Base-by-base conservation (phyloP, 1,139 yeast genomes). In the Protomyces inouyei region DNA sequence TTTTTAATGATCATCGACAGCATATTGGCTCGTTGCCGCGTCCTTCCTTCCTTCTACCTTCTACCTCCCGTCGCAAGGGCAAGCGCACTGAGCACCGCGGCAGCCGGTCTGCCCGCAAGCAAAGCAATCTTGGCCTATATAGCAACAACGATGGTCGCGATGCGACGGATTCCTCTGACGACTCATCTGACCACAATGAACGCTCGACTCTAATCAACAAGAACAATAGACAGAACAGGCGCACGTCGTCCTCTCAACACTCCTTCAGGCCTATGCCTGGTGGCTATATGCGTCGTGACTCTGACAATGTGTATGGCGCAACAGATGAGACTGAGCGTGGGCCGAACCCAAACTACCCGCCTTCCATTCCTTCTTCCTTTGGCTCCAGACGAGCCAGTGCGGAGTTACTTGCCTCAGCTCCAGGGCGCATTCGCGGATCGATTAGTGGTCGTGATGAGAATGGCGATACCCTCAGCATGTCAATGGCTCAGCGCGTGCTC, bases 401-500 rank as follows among this genome's bases (percentile, higher is more conserved):
- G 35, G 59, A 55, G 32, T 52, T 38, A 21, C 48, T 46, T 25
- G 35, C 52, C 2, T 35, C 51, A 3, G 12, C 48, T 0, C 43
- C n/a, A 0, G 48, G 55, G 1, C 55, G 59, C 25, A 54, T 54
- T 36, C 51, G 54, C 37, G 40, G 45, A 10, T 45, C 57, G 35
- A 60, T 60, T 55, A 60, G 63, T 32, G 63, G 63, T 6, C 25
- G 45, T 16, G 63, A 60, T 48, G 59, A 54, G 10, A 40, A 57
- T 18, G 64, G 64, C 18, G 51, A 56, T 3, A 57, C 55, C 9
- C 25, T 60, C 14, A 51, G 55, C 32, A 46, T 60, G 59, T 45
- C 55, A n/a, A 60, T 60, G 55, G 64, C 64, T 21, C 64, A 60
- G 51, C 46, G 64, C 8, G 64, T 55, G 28, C 52, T 60, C n/a